These are phyloP conservation scores for Neurospora sp. DNA, from an alignment of 2,329 filamentous ascomycete genomes.

Conservation along the genomic window DNA sequence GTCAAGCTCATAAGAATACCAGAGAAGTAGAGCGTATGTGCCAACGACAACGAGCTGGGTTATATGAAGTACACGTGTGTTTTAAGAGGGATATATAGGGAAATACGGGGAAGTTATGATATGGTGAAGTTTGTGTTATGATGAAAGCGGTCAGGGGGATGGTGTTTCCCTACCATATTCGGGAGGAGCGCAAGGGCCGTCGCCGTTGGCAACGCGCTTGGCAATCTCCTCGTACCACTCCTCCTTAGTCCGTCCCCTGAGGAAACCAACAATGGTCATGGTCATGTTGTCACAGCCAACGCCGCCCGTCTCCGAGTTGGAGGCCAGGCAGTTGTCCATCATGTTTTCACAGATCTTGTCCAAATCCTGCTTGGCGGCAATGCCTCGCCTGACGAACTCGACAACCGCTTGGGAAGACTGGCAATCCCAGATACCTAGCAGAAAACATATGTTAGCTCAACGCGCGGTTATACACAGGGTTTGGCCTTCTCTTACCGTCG, in stretches of 20 bases:
- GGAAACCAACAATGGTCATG: slow-evolving; percentile 81
- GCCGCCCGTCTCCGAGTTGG: slow-evolving; percentile 94
- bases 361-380: slow-evolving; percentile 91
- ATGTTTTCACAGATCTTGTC: slow-evolving; percentile 98
- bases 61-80: background rate
- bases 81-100: slow-evolving; percentile 1
- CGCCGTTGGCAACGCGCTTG: slow-evolving; percentile 87
- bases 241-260: slow-evolving; percentile 87
- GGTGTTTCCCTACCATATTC: slow-evolving; percentile 86
- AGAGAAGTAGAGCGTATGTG: background rate
- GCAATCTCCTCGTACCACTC: slow-evolving; percentile 97
- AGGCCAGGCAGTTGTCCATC: slow-evolving; percentile 99
- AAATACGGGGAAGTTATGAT: background rate
- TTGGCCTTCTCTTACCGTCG: slow-evolving; percentile 54
- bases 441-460: slow-evolving; percentile 7
- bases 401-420: slow-evolving; percentile 96
- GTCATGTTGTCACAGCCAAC: slow-evolving; percentile 99
- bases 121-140: background rate
- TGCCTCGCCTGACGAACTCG: slow-evolving; percentile 92
- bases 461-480: background rate
- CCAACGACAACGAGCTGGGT: slow-evolving; percentile 2
- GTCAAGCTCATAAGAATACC: slow-evolving; percentile 6
- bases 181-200: slow-evolving; percentile 95
- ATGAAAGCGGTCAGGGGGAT: slow-evolving; percentile 12
- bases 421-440: slow-evolving; percentile 94